Evolutionary conservation across 1,284 basidiomycete genomes (phyloP), one percentile per base, ranked within the genome.

Genomic region (Retiboletus flavoniger): DNA sequence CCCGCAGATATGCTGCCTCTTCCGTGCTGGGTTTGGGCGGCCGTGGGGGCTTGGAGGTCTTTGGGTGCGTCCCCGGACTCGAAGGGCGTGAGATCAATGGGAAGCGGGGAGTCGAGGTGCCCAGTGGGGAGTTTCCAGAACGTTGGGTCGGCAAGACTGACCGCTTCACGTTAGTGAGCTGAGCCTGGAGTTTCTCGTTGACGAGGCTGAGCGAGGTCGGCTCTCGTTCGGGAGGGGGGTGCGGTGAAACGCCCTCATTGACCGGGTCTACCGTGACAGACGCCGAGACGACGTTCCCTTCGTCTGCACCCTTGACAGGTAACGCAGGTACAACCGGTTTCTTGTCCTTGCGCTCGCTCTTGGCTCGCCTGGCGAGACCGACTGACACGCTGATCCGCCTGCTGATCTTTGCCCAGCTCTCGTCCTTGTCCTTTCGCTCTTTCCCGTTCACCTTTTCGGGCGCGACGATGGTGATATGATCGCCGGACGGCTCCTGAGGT

Each of bases 1-100:
- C 76, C 14, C 80, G 79, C 14, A 90, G 74, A 67, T 87, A 90
- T 46, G 78, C 82, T 6, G 78, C 68, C 61, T 90, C 83, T 53
- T 78, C 79, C 13, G 73, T 60, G 0, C 78, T 74, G 3, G 78
- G 76, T 65, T 84, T 85, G 0, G 81, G 80, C 0, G 75, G 72
- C 54, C 79, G 79, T 0, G 77, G 75, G 1, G 77, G 74, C 16
- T 72, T 69, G 9, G 62, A 32, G 10, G 50, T 32, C 59, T 78
- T 80, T 44, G 70, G 63, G 29, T 63, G 64, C 7, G 38, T 31
- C 7, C 54, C 60, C 3, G 62, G 57, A 54, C 57, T 63, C 36
- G 62, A 60, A n/a, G 61, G 60, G 7, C 61, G 67, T 21, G 58
- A 61, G 41, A 60, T 60, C 42, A 62, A 26, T 9, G 64, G 61